A percentile compares a stretch with the other conserved stretches of the same genome.
Conservation (phyloP, 1,139 yeast genomes). For the Pneumocystis canis region DNA sequence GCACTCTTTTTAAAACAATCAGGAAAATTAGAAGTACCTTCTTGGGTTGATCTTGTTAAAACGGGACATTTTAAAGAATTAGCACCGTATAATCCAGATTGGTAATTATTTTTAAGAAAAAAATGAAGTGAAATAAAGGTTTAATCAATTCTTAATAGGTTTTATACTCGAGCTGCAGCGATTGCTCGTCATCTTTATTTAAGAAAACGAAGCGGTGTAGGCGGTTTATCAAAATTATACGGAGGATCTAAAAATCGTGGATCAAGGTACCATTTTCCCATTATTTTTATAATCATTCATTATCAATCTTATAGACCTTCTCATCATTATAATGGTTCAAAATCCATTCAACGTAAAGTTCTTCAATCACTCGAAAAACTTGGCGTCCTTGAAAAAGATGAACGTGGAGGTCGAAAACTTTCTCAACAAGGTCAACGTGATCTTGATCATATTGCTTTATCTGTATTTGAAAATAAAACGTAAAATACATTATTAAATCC, state of each 20-base stretch:
- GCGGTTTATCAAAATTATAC: slow-evolving; percentile 96
- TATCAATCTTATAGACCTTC: no score
- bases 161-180: slow-evolving; percentile 77
- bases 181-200: slow-evolving; percentile 99
- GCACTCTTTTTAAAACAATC: slow-evolving; percentile 99
- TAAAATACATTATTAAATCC: slow-evolving; percentile 90
- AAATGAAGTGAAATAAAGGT: no score
- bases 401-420: slow-evolving; percentile 99
- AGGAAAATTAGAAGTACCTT: slow-evolving; percentile 89
- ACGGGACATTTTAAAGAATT: slow-evolving; percentile 98
- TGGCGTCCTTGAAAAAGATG: slow-evolving; percentile 91
- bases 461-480: slow-evolving; percentile 20
- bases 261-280: slow-evolving; percentile 27
- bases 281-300: no score
- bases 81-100: slow-evolving; percentile 98
- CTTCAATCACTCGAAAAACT: slow-evolving; percentile 96
- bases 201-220: slow-evolving; percentile 99
- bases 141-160: slow-evolving; percentile 8
- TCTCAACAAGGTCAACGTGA: slow-evolving; percentile 99
- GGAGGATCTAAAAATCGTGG: slow-evolving; percentile 99
- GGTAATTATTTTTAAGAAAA: no score
- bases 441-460: slow-evolving; percentile 99
- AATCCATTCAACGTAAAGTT: slow-evolving; percentile 97
- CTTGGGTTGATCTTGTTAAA: slow-evolving; percentile 99
- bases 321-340: slow-evolving; percentile 98